Percentiles rank a stretch among this genome's conserved stretches.
Evolutionary conservation across 2,329 filamentous ascomycete genomes (phyloP).

Genomic region (Aspergillaceae sp.): DNA sequence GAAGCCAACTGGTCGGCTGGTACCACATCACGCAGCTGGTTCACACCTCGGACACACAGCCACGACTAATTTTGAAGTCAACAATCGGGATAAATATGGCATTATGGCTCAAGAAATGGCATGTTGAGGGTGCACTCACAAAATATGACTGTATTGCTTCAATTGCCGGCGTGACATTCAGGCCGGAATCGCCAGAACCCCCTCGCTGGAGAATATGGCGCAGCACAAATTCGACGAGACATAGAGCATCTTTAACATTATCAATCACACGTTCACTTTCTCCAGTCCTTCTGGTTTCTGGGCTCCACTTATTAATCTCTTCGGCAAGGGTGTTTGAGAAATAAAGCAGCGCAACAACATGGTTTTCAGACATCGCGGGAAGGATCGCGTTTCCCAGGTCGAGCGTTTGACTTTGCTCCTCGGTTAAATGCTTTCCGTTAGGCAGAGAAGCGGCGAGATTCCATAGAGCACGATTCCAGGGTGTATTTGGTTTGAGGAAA

Average conservation of each 20-base stretch:
- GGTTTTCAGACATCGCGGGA: conserved; percentile 28
- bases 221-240: conserved; percentile 29
- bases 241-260: conserved; percentile 32
- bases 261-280: conserved; percentile 9
- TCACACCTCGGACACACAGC: conserved; percentile 23
- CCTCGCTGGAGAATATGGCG: conserved; percentile 21
- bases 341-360: conserved; percentile 28
- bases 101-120: no score
- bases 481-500: conserved; percentile 32
- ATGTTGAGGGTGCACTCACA: conserved; percentile 14
- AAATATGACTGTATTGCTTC: conserved; percentile 31
- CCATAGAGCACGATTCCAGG: conserved; percentile 31
- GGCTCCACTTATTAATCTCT: conserved; percentile 23
- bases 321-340: conserved; percentile 36
- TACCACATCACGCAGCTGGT: conserved; percentile 14
- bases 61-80: conserved; percentile 19
- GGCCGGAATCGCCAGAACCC: conserved; percentile 9
- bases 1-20: conserved; percentile 12
- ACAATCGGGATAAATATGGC: conserved; percentile 2
- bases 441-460: conserved; percentile 32
- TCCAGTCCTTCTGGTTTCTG: conserved; percentile 12
- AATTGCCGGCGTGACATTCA: conserved; percentile 16
- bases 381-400: conserved; percentile 25
- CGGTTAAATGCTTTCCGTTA: conserved; percentile 28
- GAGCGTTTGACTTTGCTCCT: conserved; percentile 22